A percentile compares a stretch with the other conserved stretches of the same genome.
Evolutionary conservation across 2,329 filamentous ascomycete genomes (phyloP).

Genomic region (Trichothecium roseum): DNA sequence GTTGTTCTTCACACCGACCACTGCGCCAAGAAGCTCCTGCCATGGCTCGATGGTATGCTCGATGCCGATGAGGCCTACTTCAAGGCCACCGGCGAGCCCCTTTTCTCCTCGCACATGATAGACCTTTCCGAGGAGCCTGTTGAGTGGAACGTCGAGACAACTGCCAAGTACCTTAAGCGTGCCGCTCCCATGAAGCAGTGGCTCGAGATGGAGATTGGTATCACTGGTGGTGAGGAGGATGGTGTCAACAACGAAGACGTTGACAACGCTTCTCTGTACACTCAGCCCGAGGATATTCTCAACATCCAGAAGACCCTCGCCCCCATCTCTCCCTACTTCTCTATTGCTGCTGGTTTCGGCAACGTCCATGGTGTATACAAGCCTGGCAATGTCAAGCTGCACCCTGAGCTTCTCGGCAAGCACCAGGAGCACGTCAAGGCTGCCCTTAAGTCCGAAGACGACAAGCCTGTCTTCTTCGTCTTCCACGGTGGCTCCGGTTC

Average conservation of each 20-base stretch:
- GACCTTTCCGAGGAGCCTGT: slow-evolving; percentile 89
- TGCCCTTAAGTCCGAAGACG: slow-evolving; percentile 57
- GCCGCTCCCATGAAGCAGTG: slow-evolving; percentile 96
- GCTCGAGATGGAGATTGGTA: slow-evolving; percentile 87
- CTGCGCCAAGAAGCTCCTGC: slow-evolving; percentile 98
- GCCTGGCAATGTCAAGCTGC: slow-evolving; percentile 92
- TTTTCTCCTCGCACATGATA: slow-evolving; percentile 98
- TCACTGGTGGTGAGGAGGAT: slow-evolving; percentile 95
- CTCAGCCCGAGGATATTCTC: slow-evolving; percentile 93
- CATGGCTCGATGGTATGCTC: slow-evolving; percentile 94
- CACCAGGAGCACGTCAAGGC: slow-evolving; percentile 89
- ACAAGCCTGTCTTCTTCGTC: slow-evolving; percentile 97
- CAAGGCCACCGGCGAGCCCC: slow-evolving; percentile 83
- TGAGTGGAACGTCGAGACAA: slow-evolving; percentile 85
- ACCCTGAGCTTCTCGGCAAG: slow-evolving; percentile 92
- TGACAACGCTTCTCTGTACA: slow-evolving; percentile 95
- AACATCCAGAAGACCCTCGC: slow-evolving; percentile 79
- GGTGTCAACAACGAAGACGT: slow-evolving; percentile 98
- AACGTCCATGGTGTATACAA: slow-evolving; percentile 99
- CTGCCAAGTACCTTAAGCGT: slow-evolving; percentile 86
- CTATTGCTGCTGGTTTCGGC: slow-evolving; percentile 94
- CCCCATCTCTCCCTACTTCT: slow-evolving; percentile 90
- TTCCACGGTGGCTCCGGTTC: slow-evolving; percentile 98
- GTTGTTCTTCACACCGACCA: slow-evolving; percentile 96
- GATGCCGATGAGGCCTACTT: slow-evolving; percentile 92